Evolutionary conservation across 208 protist species (phyloP).

Genomic region (Borovskyia barvae): DNA sequence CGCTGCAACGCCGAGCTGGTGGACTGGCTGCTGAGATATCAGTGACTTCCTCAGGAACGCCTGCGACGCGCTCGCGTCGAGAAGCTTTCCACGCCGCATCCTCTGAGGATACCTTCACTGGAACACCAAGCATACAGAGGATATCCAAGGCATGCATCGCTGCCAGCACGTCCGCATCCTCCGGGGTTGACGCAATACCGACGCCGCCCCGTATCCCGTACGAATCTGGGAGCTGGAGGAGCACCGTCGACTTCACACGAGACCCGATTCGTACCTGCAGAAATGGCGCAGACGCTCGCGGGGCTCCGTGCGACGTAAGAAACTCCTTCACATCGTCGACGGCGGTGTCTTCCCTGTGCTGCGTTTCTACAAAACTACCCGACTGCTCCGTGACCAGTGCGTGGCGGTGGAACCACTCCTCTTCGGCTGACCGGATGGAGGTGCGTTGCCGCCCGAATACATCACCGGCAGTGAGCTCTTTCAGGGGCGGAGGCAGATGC

Average conservation of each 20-base stretch:
- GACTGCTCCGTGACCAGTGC: conserved; percentile 46
- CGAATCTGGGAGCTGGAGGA: conserved; percentile 65
- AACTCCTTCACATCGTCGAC: conserved; percentile 48
- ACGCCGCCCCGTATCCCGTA: conserved; percentile 84
- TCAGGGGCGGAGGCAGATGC: conserved; percentile 57
- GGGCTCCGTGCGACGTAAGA: conserved; percentile 26
- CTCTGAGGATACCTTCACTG: conserved; percentile 2
- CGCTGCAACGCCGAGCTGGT: conserved; percentile 33
- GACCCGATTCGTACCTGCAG: conserved; percentile 38
- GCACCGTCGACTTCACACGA: conserved; percentile 64
- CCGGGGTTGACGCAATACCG: conserved; percentile 50
- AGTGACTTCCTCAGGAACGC: conserved; percentile 2
- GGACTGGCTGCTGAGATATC: conserved; percentile 25
- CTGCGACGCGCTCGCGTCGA: conserved; percentile 12
- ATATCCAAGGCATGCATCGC: conserved; percentile 88
- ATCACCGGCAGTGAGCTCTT: conserved; percentile 26
- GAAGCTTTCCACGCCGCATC: conserved; percentile 19
- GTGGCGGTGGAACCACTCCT: conserved; percentile 67
- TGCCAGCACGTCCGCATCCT: conserved; percentile 61
- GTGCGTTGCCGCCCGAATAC: conserved; percentile 17
- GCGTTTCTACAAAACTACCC: conserved; percentile 59
- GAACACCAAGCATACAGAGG: conserved; percentile 52
- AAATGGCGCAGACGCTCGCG: conserved; percentile 57
- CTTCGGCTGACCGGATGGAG: conserved; percentile 53
- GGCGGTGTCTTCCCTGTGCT: conserved; percentile 37